Evolutionary conservation across 345 rosid genomes (phyloP).

Genomic region (Eucalyptus curtisii): DNA sequence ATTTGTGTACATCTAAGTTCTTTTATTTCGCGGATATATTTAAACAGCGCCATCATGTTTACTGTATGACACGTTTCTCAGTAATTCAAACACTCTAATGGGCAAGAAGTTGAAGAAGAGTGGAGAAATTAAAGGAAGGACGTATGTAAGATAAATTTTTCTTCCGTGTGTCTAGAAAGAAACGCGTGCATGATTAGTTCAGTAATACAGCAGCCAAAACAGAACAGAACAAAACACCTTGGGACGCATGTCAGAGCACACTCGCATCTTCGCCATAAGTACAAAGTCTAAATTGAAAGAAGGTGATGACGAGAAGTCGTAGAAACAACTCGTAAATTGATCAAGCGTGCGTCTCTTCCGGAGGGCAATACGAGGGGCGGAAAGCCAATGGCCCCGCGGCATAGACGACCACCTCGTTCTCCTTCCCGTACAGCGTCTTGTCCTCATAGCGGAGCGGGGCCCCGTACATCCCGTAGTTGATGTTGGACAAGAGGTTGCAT

Average conservation of each 20-base stretch:
- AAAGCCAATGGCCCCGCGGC: slow-evolving; percentile 90
- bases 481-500: slow-evolving; percentile 58
- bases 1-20: not conserved
- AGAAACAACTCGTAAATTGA: not conserved
- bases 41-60: not conserved
- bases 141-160: not conserved
- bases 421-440: slow-evolving; percentile 26
- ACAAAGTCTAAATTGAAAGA: not conserved
- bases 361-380: slow-evolving; percentile 52
- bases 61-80: not conserved
- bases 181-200: not conserved
- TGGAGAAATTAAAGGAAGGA: not conserved
- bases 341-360: not conserved
- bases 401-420: slow-evolving; percentile 47
- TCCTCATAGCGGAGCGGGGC: slow-evolving; percentile 43
- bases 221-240: not conserved
- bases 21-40: not conserved
- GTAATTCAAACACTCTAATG: not conserved
- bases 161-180: not conserved
- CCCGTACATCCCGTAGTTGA: slow-evolving; percentile 71
- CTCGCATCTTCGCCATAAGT: not conserved
- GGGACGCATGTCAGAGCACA: not conserved
- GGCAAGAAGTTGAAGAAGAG: not conserved
- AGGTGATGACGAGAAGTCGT: not conserved
- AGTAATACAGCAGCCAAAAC: not conserved